phyloP scores from a whole-genome alignment of 805 yeast genomes.

The Ogataea kodamae region DNA sequence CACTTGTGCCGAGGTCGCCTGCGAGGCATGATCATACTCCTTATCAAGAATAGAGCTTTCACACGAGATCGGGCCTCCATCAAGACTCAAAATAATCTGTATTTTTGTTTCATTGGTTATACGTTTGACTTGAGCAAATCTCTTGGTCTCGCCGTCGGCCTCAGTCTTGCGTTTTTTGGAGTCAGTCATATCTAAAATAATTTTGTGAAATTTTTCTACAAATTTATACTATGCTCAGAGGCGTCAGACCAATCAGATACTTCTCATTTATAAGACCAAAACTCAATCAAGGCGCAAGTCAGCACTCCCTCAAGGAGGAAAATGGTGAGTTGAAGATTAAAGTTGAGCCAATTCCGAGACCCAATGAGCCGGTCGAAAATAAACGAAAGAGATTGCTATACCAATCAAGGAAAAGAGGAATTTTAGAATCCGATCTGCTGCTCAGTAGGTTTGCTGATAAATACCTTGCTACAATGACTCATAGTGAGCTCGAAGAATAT shows the following conservation, averaged over 20 bases:
- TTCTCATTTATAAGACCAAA: slow-evolving; percentile 7
- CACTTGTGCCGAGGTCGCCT: slow-evolving; percentile 63
- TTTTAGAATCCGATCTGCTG: slow-evolving; percentile 85
- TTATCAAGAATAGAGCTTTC: slow-evolving; percentile 52
- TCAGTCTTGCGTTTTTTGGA: slow-evolving; percentile 21
- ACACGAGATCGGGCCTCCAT: slow-evolving; percentile 76
- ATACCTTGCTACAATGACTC: slow-evolving; percentile 55
- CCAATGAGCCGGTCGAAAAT: slow-evolving; percentile 65
- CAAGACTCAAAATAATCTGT: slow-evolving; percentile 76
- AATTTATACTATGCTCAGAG: slow-evolving; percentile 6
- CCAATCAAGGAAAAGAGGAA: slow-evolving; percentile 93
- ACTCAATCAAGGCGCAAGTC: slow-evolving; percentile 22
- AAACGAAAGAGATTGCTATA: slow-evolving; percentile 86
- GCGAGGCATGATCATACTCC: slow-evolving; percentile 53
- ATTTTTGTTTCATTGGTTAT: slow-evolving; percentile 92
- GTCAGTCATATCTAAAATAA: slow-evolving; percentile 11
- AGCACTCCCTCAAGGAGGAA: slow-evolving; percentile 23
- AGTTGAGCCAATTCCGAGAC: slow-evolving; percentile 76
- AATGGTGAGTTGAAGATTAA: slow-evolving; percentile 51
- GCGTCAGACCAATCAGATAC: slow-evolving; percentile 9
- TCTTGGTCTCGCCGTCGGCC: slow-evolving; percentile 12
- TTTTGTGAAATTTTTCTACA: slow-evolving; percentile 1
- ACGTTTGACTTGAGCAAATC: slow-evolving; percentile 53
- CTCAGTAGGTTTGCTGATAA: slow-evolving; percentile 82
- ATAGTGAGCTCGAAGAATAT: slow-evolving; percentile 76